Evolutionary conservation across 2,329 filamentous ascomycete species (phyloP).

Genomic region (Colletotrichum musae): DNA sequence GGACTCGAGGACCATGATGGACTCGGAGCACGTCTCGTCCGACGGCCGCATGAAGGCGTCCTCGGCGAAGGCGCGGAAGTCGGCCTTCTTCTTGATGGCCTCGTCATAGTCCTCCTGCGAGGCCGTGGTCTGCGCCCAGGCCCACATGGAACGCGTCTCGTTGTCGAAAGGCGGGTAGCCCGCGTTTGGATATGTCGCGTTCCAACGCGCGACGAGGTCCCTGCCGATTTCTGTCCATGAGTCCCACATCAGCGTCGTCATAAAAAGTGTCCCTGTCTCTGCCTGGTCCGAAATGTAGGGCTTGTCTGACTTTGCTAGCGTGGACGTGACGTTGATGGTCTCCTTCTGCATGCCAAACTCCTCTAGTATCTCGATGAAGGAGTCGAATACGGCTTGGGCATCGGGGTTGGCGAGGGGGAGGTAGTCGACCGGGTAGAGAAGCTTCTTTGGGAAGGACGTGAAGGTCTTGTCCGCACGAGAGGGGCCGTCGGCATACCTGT

Average conservation of each 20-base stretch:
- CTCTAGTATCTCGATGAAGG: slow-evolving; percentile 21
- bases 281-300: slow-evolving; percentile 18
- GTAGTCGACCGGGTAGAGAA: slow-evolving; percentile 31
- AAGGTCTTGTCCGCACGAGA: slow-evolving; percentile 11
- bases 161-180: slow-evolving; percentile 30
- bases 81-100: neutral
- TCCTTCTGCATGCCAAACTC: slow-evolving; percentile 11
- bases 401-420: slow-evolving; percentile 24
- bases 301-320: slow-evolving; percentile 2
- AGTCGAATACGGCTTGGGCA: slow-evolving; percentile 29
- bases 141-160: slow-evolving; percentile 5
- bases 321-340: slow-evolving; percentile 17
- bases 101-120: slow-evolving; percentile 6
- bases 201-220: slow-evolving; percentile 17
- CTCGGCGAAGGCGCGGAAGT: slow-evolving; percentile 4
- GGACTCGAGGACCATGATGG: slow-evolving; percentile 29
- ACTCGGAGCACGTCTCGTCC: slow-evolving; percentile 22
- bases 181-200: slow-evolving; percentile 12
- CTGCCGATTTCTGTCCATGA: slow-evolving; percentile 26
- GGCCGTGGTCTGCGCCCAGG: neutral
- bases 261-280: neutral
- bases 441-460: slow-evolving; percentile 9
- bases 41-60: neutral
- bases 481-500: neutral
- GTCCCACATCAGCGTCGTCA: slow-evolving; percentile 8